Conservation (phyloP, 805 yeast genomes). For the Hanseniaspora osmophila region DNA sequence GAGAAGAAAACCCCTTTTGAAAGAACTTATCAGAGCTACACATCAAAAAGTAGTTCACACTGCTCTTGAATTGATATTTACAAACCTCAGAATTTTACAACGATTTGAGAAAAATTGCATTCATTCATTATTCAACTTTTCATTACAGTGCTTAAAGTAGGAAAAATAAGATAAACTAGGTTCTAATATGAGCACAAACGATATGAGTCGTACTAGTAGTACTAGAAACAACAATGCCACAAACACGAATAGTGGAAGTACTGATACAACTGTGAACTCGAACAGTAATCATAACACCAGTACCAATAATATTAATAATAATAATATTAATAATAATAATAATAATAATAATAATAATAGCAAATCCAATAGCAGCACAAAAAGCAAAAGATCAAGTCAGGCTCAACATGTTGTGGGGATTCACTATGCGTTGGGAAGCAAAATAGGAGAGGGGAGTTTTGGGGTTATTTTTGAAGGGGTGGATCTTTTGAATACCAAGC, state of each 20-base stretch:
- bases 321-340: neutral
- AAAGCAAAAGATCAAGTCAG: neutral
- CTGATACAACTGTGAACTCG: too few relatives aligned
- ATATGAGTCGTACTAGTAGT: neutral
- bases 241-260: neutral
- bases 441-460: constrained; percentile 96
- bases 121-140: too few relatives aligned
- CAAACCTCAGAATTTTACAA: too few relatives aligned
- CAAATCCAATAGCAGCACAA: neutral
- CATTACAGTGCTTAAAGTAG: too few relatives aligned
- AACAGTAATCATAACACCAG: too few relatives aligned
- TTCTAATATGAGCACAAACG: neutral
- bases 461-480: constrained; percentile 95
- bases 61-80: too few relatives aligned
- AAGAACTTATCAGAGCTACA: too few relatives aligned
- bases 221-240: neutral
- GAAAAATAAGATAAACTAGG: too few relatives aligned
- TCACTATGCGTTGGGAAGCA: constrained; percentile 92
- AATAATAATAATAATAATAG: neutral
- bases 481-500: constrained; percentile 77
- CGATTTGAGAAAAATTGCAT: too few relatives aligned
- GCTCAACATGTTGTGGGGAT: constrained; percentile 50
- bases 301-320: neutral
- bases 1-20: too few relatives aligned
- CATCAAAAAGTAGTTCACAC: too few relatives aligned